These are phyloP conservation scores for Fusarium sp. DNA, from an alignment of 2,329 filamentous ascomycete species.

Conservation along the genomic window DNA sequence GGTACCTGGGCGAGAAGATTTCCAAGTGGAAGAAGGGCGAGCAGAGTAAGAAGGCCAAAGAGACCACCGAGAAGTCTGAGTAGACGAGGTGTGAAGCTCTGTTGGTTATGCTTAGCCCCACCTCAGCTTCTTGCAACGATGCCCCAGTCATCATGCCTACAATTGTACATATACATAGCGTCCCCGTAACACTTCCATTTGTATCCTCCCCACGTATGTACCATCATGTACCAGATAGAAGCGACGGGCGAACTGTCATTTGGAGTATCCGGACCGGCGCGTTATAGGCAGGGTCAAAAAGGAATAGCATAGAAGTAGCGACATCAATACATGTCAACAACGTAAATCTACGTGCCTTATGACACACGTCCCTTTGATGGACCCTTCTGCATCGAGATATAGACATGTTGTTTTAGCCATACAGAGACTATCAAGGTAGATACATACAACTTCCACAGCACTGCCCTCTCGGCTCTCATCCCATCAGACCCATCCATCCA, in stretches of 20 bases:
- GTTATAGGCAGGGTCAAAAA: constrained; percentile 7
- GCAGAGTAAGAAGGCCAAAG: constrained; percentile 46
- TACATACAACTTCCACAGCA: constrained; percentile 8
- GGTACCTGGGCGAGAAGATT: constrained; percentile 88
- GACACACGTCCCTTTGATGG: not conserved
- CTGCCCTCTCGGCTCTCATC: constrained; percentile 12
- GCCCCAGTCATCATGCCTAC: not conserved
- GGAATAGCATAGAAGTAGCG: constrained; percentile 34
- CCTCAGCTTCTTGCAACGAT: not conserved
- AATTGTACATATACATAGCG: constrained; percentile 15
- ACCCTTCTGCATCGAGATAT: constrained; percentile 21
- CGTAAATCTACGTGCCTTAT: not conserved
- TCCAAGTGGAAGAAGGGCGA: constrained; percentile 72
- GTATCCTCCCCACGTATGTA: constrained; percentile 6
- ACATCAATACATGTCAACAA: constrained; percentile 10
- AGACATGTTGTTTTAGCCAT: constrained; percentile 35
- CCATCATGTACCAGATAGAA: not conserved
- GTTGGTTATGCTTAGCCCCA: not conserved
- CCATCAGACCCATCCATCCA: constrained; percentile 19
- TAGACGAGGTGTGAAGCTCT: constrained; percentile 8
- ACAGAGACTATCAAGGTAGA: constrained; percentile 23
- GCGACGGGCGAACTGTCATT: constrained; percentile 17
- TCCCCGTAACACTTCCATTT: constrained; percentile 10
- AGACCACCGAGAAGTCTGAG: constrained; percentile 37
- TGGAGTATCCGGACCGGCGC: constrained; percentile 29